A percentile compares a stretch with the other conserved stretches of the same genome.
phyloP scores from a whole-genome alignment of 257 asterid genomes.

The Solanum corneliomulleri region DNA sequence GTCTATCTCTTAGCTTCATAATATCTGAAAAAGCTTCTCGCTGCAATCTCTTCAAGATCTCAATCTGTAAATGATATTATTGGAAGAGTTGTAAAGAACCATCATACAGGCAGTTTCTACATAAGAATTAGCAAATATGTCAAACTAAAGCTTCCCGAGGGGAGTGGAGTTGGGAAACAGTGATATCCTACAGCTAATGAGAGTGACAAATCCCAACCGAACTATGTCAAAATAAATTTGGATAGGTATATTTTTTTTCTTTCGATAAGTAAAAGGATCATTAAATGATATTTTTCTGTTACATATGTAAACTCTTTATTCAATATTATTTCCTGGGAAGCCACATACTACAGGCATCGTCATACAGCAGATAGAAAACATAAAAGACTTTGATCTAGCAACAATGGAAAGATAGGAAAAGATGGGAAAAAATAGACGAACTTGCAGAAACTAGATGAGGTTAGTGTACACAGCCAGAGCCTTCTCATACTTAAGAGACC shows the following conservation, averaged over 20 bases:
- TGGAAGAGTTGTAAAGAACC: constrained; percentile 53
- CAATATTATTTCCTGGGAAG: background rate
- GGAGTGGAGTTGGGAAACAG: background rate
- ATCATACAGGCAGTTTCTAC: constrained; percentile 39
- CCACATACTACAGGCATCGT: background rate
- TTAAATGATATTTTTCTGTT: background rate
- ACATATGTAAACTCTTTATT: background rate
- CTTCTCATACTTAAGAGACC: background rate
- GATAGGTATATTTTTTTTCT: background rate
- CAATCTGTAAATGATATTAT: constrained; percentile 77
- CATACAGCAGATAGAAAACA: background rate
- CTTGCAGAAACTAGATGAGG: background rate
- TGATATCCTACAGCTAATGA: background rate
- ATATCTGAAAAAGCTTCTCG: constrained; percentile 87
- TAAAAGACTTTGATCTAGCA: background rate
- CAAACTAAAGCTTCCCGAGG: background rate
- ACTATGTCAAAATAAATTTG: background rate
- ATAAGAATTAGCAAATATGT: constrained; percentile 28
- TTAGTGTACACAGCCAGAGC: background rate
- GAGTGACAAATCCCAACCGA: background rate
- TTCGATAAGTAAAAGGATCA: background rate
- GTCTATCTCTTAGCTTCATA: constrained; percentile 91
- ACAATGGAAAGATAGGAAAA: background rate
- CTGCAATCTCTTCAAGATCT: constrained; percentile 87
- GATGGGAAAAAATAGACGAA: background rate